Base-by-base conservation (phyloP, 495 filamentous ascomycete species). In the Polyplosphaeria fusca region DNA sequence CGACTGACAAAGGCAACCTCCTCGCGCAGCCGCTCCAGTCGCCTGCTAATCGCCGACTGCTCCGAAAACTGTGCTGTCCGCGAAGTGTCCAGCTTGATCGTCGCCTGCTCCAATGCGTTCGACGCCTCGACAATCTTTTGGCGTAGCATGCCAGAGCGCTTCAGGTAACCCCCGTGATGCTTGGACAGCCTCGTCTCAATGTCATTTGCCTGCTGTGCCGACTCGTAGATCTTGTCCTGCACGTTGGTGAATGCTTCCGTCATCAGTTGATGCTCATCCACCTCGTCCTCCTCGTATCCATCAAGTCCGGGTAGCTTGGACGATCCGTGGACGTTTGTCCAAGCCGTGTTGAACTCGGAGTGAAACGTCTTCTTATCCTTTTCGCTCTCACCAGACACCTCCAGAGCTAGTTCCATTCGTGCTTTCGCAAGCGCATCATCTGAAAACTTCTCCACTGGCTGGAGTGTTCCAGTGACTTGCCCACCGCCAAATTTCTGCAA, bases 181-280 rank as follows among this genome's bases (percentile, higher is more conserved):
- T 94, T 72, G 5, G 79, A 79, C n/a, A 98, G 81, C 74, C 96
- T 96, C 76, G 95, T 95, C 70, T 98, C 91, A 11, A 91, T 74
- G 68, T 90, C 93, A 63, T 88, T 89, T 43, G 85, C 87, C 47
- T 82, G 79, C 55, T 89, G 83, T 4, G 92, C 92, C 0, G 83
- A 83, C 3, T 77, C 77, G 50, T 84, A 77, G 43, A 95, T 81
- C 7, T 79, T 75, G 27, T 86, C 79, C 67, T 94, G 84, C 5
- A 89, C 77, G 19, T 80, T 79, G 30, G 87, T 80, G 57, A 88
- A 87, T 5, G 85, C 79, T 56, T 82, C 71, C 24, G 75, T 69
- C 71, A 87, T 76, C n/a, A 80, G 63, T 44, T 82, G 71, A 46
- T 79, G 71, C 66, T 84, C 77, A 41, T 85, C 83, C 37, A 79